phyloP scores from a whole-genome alignment of 768 basidiomycete genomes.

The Suillus clintonianus region DNA sequence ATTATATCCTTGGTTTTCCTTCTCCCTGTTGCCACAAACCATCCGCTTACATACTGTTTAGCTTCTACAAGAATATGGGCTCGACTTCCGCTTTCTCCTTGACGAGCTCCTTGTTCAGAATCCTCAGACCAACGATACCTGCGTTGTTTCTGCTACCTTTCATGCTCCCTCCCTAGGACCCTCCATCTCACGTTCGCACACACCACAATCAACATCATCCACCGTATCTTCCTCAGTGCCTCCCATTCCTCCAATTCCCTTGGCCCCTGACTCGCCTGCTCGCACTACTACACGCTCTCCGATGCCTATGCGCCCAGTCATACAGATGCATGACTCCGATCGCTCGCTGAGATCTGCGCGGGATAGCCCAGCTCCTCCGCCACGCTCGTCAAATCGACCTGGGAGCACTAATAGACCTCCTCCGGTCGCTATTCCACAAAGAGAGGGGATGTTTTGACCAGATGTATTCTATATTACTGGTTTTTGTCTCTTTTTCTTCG shows the following conservation, averaged over 20 bases:
- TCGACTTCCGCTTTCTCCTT: slow-evolving; percentile 94
- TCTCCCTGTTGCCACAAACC: not conserved
- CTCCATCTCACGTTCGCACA: slow-evolving; percentile 18
- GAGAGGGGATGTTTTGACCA: slow-evolving; percentile 65
- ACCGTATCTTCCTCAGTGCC: slow-evolving; percentile 1
- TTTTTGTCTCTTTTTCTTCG: not conserved
- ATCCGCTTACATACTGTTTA: slow-evolving; percentile 24
- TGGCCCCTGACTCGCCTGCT: slow-evolving; percentile 26
- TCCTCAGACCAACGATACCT: slow-evolving; percentile 42
- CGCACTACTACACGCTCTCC: slow-evolving; percentile 27
- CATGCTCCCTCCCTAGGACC: slow-evolving; percentile 23
- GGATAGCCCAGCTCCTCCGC: slow-evolving; percentile 55
- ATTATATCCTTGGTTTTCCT: not conserved
- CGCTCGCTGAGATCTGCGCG: slow-evolving; percentile 24
- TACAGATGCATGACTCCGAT: slow-evolving; percentile 25
- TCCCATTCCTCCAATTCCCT: slow-evolving; percentile 13
- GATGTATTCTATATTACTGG: not conserved
- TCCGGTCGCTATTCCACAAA: slow-evolving; percentile 52
- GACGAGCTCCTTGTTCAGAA: slow-evolving; percentile 62
- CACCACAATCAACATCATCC: slow-evolving; percentile 14
- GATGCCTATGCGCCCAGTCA: slow-evolving; percentile 16
- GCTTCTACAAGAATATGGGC: slow-evolving; percentile 90
- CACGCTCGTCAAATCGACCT: slow-evolving; percentile 68
- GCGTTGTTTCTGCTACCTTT: slow-evolving; percentile 26
- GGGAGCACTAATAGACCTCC: slow-evolving; percentile 54